phyloP scores from a whole-genome alignment of 352 stramenopile genomes.

The Thalassiosira exigua region DNA sequence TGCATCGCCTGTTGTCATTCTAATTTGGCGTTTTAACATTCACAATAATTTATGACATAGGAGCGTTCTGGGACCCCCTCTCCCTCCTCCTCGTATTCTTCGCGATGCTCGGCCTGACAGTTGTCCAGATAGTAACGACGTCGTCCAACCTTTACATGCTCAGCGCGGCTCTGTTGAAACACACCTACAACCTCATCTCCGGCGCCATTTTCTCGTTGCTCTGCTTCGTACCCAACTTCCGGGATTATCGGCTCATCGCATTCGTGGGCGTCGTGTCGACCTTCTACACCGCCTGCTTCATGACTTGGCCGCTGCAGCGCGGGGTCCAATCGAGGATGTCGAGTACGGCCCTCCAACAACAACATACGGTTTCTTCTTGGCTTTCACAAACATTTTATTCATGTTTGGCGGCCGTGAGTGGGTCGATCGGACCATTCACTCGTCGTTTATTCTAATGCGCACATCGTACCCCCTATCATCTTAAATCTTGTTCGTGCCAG shows the following conservation, averaged over 20 bases:
- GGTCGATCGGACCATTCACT: too few species aligned
- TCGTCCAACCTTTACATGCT: constrained; percentile 6
- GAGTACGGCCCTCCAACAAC: constrained; percentile 22
- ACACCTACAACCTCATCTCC: constrained; percentile 19
- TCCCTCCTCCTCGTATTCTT: too few species aligned
- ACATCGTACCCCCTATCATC: too few species aligned
- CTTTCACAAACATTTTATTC: constrained; percentile 32
- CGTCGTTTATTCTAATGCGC: too few species aligned
- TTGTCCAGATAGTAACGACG: constrained; percentile 37
- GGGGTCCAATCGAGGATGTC: constrained; percentile 12
- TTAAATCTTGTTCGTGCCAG: too few species aligned
- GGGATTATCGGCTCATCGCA: constrained; percentile 33
- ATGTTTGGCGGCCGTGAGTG: constrained; percentile 37
- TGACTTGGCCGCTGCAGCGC: constrained; percentile 17
- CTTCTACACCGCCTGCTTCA: constrained; percentile 36
- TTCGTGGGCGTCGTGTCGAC: constrained; percentile 32
- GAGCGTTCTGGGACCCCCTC: too few species aligned
- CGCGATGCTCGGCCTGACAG: constrained; percentile 18
- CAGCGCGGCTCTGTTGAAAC: constrained; percentile 18
- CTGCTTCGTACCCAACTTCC: constrained; percentile 41
- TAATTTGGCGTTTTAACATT: too few species aligned
- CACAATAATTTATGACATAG: too few species aligned
- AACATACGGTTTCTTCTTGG: constrained; percentile 17
- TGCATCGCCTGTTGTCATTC: too few species aligned
- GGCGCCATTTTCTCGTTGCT: constrained; percentile 21